Conservation (phyloP, 768 basidiomycete species). For the Suillus brevipes region DNA sequence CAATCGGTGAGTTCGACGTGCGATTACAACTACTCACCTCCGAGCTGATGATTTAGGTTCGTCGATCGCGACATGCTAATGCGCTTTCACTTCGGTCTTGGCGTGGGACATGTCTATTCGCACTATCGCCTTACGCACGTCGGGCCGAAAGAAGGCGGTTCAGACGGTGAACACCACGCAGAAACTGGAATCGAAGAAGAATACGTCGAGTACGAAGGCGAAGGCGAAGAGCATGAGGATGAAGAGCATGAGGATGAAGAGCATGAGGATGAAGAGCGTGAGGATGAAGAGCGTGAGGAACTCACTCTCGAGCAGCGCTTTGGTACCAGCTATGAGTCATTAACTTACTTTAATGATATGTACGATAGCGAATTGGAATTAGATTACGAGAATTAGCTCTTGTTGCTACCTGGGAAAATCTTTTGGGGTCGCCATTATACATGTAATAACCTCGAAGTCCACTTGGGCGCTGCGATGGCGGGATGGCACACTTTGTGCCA, state of each 20-base stretch:
- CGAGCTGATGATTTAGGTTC: background rate
- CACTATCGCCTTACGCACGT: background rate
- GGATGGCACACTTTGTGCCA: too few species aligned
- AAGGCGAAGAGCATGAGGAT: background rate
- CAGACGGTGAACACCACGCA: background rate
- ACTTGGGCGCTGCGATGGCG: too few species aligned
- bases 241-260: background rate
- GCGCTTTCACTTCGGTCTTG: background rate
- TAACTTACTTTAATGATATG: background rate
- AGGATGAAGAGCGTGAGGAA: background rate
- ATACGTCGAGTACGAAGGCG: background rate
- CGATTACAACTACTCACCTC: background rate
- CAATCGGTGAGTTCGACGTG: background rate
- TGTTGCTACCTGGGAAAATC: too few species aligned
- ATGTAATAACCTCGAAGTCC: too few species aligned
- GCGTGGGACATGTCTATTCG: background rate
- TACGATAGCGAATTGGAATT: background rate
- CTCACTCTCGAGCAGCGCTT: background rate
- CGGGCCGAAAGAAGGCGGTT: background rate
- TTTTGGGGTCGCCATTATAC: too few species aligned
- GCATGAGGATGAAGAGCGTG: background rate
- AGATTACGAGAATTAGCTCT: background rate
- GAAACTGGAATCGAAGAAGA: background rate
- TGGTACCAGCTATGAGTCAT: background rate
- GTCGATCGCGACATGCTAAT: conserved; percentile 7